A percentile compares a stretch with the other conserved stretches of the same genome.
Conservation (phyloP, 495 filamentous ascomycete genomes). For the Penicillium goetzii region DNA sequence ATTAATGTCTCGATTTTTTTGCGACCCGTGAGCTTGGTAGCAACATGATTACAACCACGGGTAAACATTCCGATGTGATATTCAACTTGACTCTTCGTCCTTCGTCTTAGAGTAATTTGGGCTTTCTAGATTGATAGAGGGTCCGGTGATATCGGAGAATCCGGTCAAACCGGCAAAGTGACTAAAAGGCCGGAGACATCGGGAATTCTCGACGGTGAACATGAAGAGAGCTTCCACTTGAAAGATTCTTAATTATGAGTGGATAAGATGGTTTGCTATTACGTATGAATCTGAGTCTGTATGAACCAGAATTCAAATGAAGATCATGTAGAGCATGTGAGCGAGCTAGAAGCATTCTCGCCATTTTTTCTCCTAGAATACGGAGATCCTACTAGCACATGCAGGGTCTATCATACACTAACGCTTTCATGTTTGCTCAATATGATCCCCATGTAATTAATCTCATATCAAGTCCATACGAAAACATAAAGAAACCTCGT, state of each 20-base stretch:
- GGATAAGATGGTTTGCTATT: neutral
- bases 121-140: neutral
- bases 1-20: neutral
- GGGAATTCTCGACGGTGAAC: neutral
- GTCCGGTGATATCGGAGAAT: constrained; percentile 9
- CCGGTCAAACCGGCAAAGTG: constrained; percentile 4
- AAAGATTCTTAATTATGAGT: neutral
- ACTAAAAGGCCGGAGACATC: neutral
- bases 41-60: neutral
- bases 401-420: no score
- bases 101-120: neutral
- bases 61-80: neutral
- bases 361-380: no score
- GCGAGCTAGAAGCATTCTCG: neutral
- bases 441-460: no score
- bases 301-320: neutral
- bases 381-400: neutral
- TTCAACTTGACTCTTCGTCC: neutral
- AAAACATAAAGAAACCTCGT: no score
- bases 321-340: neutral
- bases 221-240: neutral
- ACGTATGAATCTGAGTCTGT: neutral
- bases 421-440: no score
- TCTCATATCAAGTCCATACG: no score
- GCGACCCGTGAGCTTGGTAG: neutral